Conservation (phyloP, 2,329 filamentous ascomycete species). For the Pyrenochaeta sp. region DNA sequence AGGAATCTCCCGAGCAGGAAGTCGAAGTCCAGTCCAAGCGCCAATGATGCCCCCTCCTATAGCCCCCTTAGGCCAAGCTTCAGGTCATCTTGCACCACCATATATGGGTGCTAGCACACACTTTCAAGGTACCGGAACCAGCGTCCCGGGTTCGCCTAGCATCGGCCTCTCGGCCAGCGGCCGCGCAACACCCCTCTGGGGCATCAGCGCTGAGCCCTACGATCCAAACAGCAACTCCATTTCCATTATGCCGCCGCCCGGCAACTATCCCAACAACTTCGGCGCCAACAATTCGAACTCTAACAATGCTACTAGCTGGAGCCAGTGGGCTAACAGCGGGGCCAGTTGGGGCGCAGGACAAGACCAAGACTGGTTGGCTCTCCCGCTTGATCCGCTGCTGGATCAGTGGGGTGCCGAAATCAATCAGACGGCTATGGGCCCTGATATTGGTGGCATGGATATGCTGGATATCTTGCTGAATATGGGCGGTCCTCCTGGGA, state of each 20-base stretch:
- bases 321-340: constrained; percentile 30
- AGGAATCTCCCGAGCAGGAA: constrained; percentile 49
- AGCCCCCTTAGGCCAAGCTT: constrained; percentile 21
- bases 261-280: constrained; percentile 25
- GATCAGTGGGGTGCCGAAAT: constrained; percentile 66
- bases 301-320: constrained; percentile 20
- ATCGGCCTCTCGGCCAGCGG: constrained; percentile 38
- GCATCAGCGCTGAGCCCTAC: constrained; percentile 55
- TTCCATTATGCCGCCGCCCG: constrained; percentile 59
- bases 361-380: constrained; percentile 65
- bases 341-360: constrained; percentile 29
- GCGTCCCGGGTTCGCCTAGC: constrained; percentile 34
- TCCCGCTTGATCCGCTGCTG: constrained; percentile 68
- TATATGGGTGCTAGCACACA: constrained; percentile 15
- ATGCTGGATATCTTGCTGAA: constrained; percentile 58
- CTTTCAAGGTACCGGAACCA: constrained; percentile 27
- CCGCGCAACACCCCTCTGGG: constrained; percentile 50
- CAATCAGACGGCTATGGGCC: constrained; percentile 63
- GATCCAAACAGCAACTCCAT: constrained; percentile 53
- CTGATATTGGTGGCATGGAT: constrained; percentile 68
- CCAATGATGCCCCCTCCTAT: constrained; percentile 45
- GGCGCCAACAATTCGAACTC: constrained; percentile 18
- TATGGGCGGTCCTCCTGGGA: constrained; percentile 43
- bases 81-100: constrained; percentile 22
- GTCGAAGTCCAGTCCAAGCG: constrained; percentile 34